Base-by-base conservation (phyloP, 345 rosid genomes). In the Corchorus capsularis region DNA sequence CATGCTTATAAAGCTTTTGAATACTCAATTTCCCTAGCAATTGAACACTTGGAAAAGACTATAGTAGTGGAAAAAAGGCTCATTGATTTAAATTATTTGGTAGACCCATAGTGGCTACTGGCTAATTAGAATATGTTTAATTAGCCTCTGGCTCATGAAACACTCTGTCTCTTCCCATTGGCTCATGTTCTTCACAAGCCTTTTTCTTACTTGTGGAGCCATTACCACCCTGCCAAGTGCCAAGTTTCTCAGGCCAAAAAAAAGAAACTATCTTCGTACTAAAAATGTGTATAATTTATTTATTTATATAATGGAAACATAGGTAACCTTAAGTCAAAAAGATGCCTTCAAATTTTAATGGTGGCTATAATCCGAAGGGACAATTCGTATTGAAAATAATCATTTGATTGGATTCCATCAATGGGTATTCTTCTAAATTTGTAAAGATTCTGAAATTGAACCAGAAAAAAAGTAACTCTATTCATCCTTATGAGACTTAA, bases 311-410 rank as follows among this genome's bases (percentile, higher is more conserved):
- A 41, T 16, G 54, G 20, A 37, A 37, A 39, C 4, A 39, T 20
- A 14, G 22, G 37, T 20, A 57, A 32, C 55, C 69, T 19, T 32
- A 47, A 77, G 81, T 83, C 83, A 79, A 83, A 70, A 83, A 77
- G 84, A 77, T 63, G 74, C 82, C 32, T 69, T 35, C 82, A 76
- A 39, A 63, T 74, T 27, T 83, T 52, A 63, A 81, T 59, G 80
- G 82, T 75, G 82, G 64, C 27, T 50, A 16, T 39, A 63, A 59
- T 66, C 63, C 50, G 78, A 83, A 75, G 59, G 63, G 82, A 79
- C 83, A 81, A 60, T 57, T 71, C 67, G 63, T 65, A 57, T 82
- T 78, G 46, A 70, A 47, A 43, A 46, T 74, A 73, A 82, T 74
- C 61, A 69, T 59, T 72, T 49, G 77, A 79, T 53, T 69, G 67